These are phyloP conservation scores for Ophiostoma fasciatum DNA, from an alignment of 2,329 filamentous ascomycete genomes.

Conservation along the genomic window DNA sequence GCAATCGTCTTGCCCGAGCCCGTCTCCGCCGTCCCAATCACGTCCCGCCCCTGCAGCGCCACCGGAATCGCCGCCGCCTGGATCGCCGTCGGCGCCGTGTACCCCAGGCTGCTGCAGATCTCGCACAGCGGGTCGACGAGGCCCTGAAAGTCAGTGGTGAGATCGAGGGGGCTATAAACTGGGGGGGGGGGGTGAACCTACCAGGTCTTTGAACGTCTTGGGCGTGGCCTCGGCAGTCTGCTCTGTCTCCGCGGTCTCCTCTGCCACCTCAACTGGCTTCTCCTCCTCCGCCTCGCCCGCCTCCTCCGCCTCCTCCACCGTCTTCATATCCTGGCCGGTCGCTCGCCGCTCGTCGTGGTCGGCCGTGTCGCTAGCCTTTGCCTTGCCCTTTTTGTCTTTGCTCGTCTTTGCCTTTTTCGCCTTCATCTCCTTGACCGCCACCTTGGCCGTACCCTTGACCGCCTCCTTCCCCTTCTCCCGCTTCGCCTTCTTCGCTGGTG, in stretches of 20 bases:
- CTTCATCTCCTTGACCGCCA: not conserved
- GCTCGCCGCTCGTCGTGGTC: no score
- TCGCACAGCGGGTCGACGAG: conserved; percentile 80
- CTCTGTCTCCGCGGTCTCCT: not conserved
- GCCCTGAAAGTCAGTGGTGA: no score
- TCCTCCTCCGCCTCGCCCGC: not conserved
- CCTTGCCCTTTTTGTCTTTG: not conserved
- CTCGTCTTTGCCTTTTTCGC: not conserved
- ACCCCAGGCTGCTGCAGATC: conserved; percentile 68
- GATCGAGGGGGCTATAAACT: no score
- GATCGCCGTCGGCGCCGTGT: conserved; percentile 77
- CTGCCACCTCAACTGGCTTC: not conserved
- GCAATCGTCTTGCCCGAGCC: conserved; percentile 93
- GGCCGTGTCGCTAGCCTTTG: not conserved
- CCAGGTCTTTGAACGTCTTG: conserved; percentile 53
- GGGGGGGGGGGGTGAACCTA: no score
- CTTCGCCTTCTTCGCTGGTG: conserved; percentile 30
- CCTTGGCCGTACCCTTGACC: not conserved
- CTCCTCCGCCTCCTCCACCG: not conserved
- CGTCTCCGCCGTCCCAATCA: conserved; percentile 90
- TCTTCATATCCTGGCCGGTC: conserved; percentile 1
- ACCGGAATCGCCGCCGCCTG: conserved; percentile 71
- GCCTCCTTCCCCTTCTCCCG: not conserved
- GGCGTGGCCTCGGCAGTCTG: not conserved
- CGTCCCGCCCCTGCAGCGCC: conserved; percentile 65